Base-by-base conservation (phyloP, 805 yeast species). In the Saccharomyces paradoxus region DNA sequence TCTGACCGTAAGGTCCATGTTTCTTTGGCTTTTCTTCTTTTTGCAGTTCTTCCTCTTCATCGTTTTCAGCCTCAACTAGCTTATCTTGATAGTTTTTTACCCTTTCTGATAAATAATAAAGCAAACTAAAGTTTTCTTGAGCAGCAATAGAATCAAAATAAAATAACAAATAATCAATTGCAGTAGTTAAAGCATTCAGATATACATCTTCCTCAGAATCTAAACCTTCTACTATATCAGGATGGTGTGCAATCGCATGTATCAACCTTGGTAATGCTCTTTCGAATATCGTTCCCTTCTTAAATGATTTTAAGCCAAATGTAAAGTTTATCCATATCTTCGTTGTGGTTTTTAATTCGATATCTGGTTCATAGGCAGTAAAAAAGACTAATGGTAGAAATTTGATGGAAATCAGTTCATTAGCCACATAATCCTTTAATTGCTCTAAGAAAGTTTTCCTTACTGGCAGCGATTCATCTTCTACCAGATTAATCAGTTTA, bases 21-120 rank as follows among this genome's bases (percentile, higher is more conserved):
- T 64, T n/a, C 56, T 57, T 13, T 72, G 65, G 27, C 1, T 59
- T 46, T 9, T 60, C 58, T 17, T 51, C 50, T 28, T 49, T 54
- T 12, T 30, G 37, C 47, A 51, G 54, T 22, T 50, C 53, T 17
- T 58, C 65, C 2, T 59, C 56, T 26, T 61, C 64, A 44, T 68
- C 72, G 3, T 63, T 66, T 4, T 70, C 73, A 4, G 72, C 77
- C 3, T 74, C 60, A 17, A 51, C 26, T 58, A 75, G 49, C 9
- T 76, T 77, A 70, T 89, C 96, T 51, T 82, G 76, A 61, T 83
- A 86, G 66, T 88, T 95, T 65, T 89, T 89, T 21, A 89, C 78
- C 53, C 96, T 77, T 55, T 86, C 86, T 0, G 94, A 82, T 50
- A 88, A 72, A 66, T 90, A 89, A 64, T 81, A 89, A 5, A 90